Conservation (phyloP, 192 early-diverging fungal species). For the Physocladia obscura region DNA sequence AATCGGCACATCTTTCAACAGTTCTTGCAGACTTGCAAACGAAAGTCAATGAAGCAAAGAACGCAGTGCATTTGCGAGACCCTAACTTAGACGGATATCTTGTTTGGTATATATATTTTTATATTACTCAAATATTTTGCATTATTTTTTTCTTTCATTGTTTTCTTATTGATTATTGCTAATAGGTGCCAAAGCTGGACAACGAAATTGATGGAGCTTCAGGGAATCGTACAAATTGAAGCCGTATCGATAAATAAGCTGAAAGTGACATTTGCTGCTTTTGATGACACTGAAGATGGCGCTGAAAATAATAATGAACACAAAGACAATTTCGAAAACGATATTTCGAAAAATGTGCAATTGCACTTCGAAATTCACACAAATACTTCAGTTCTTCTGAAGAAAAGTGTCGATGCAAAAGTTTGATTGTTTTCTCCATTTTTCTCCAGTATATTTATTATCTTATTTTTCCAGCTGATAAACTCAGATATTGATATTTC, state of each 20-base stretch:
- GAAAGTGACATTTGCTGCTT: neutral
- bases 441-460: no score
- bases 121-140: no score
- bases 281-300: no score
- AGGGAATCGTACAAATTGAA: neutral
- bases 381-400: neutral
- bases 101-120: no score
- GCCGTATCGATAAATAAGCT: neutral
- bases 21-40: neutral
- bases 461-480: neutral
- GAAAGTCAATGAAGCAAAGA: slow-evolving; percentile 18
- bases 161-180: no score
- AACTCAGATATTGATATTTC: slow-evolving; percentile 7
- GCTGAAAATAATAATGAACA: no score
- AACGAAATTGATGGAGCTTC: slow-evolving; percentile 21
- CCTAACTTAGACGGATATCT: slow-evolving; percentile 13
- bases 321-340: no score
- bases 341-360: no score
- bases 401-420: neutral
- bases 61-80: slow-evolving; percentile 11
- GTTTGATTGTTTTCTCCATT: neutral
- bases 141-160: no score
- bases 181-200: slow-evolving; percentile 30
- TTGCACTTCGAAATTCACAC: neutral
- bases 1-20: neutral